Percentiles rank a stretch among this genome's conserved stretches.
Conservation (phyloP, 495 filamentous ascomycete species). For the Talaromyces thailandensis region DNA sequence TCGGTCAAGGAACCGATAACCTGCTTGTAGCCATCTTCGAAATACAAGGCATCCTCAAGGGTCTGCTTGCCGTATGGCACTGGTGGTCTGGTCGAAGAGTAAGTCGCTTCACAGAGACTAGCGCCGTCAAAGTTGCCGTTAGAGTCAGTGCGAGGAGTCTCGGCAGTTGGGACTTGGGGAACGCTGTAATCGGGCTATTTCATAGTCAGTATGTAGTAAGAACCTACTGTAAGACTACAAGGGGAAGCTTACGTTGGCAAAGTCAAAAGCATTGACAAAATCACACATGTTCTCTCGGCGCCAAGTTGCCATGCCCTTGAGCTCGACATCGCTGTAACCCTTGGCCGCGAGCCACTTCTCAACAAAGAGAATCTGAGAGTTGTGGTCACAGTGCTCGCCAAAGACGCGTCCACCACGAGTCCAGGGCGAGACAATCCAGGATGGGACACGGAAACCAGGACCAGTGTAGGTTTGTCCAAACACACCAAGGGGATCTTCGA, state of each 20-base stretch:
- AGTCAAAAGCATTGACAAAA: slow-evolving; percentile 43
- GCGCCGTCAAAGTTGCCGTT: slow-evolving; percentile 35
- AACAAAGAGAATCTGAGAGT: slow-evolving; percentile 47
- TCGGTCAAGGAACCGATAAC: slow-evolving; percentile 44
- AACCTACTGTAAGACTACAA: too few species aligned
- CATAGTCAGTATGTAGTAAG: neutral
- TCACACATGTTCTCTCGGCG: slow-evolving; percentile 46
- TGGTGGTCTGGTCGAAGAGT: slow-evolving; percentile 25
- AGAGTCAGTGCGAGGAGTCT: slow-evolving; percentile 22
- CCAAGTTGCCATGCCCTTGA: slow-evolving; percentile 42
- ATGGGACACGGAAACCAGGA: slow-evolving; percentile 44
- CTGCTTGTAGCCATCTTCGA: slow-evolving; percentile 44
- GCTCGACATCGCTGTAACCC: slow-evolving; percentile 37
- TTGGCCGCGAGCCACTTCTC: slow-evolving; percentile 43
- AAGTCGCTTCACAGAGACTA: slow-evolving; percentile 29
- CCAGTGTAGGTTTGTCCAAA: slow-evolving; percentile 42
- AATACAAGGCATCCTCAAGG: slow-evolving; percentile 22
- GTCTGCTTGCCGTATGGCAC: slow-evolving; percentile 40
- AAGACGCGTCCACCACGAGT: slow-evolving; percentile 46
- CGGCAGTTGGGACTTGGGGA: slow-evolving; percentile 32
- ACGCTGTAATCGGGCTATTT: slow-evolving; percentile 35
- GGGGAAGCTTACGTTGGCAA: slow-evolving; percentile 27
- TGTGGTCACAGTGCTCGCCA: slow-evolving; percentile 47
- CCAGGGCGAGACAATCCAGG: slow-evolving; percentile 50
- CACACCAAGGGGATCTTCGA: slow-evolving; percentile 38